Percentiles rank a stretch among this genome's conserved stretches.
Conservation (phyloP, 768 basidiomycete genomes). For the Calvatia gigantea region DNA sequence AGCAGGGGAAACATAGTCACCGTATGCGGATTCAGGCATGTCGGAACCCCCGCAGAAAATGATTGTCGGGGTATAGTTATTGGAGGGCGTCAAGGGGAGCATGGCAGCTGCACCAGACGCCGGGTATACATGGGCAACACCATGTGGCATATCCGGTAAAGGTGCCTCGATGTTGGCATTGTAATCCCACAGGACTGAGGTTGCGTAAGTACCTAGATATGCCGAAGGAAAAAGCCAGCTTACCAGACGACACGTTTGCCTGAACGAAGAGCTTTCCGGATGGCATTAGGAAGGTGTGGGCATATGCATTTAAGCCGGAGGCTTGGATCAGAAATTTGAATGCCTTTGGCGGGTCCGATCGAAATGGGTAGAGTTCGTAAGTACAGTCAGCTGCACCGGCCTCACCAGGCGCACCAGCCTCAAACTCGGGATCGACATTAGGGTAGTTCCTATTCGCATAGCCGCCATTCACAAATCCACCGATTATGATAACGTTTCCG, state of each 20-base stretch:
- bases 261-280: constrained; percentile 60
- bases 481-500: constrained; percentile 57
- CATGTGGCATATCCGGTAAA: constrained; percentile 53
- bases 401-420: constrained; percentile 75
- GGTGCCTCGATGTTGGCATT: constrained; percentile 50
- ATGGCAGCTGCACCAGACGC: constrained; percentile 74
- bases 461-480: constrained; percentile 14
- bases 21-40: constrained; percentile 42
- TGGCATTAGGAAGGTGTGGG: constrained; percentile 69
- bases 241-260: constrained; percentile 52
- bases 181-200: constrained; percentile 40
- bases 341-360: constrained; percentile 44
- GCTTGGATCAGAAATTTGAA: constrained; percentile 65
- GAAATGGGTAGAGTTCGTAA: constrained; percentile 72
- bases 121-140: constrained; percentile 68
- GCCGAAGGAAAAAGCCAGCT: neutral
- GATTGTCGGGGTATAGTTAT: constrained; percentile 80
- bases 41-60: constrained; percentile 83
- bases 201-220: neutral
- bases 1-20: neutral
- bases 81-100: constrained; percentile 75
- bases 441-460: neutral
- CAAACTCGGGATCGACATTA: constrained; percentile 17
- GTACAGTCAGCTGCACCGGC: constrained; percentile 68
- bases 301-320: constrained; percentile 72